Evolutionary conservation across 345 rosid genomes (phyloP).

Genomic region (Populus tremula): DNA sequence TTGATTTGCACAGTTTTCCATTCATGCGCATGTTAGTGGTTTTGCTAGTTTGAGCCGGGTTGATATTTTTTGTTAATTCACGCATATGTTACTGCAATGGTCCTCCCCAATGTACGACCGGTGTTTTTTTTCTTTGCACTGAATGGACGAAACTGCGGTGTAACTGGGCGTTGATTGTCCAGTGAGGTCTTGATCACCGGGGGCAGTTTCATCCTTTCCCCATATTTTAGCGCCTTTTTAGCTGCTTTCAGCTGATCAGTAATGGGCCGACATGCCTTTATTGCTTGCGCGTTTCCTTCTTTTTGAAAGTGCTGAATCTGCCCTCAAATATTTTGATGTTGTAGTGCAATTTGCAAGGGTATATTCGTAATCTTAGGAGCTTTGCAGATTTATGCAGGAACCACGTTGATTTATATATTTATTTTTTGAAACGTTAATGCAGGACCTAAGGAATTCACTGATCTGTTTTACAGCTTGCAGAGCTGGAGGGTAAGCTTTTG

Average conservation of each 20-base stretch:
- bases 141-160: background rate
- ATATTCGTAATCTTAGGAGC: background rate
- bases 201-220: background rate
- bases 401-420: background rate
- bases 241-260: background rate
- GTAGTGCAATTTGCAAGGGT: background rate
- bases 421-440: conserved; percentile 4
- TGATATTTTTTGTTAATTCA: background rate
- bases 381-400: background rate
- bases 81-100: background rate
- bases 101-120: background rate
- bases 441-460: conserved; percentile 86
- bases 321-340: background rate
- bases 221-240: background rate
- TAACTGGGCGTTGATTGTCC: background rate
- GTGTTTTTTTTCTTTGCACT: background rate
- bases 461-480: conserved; percentile 89
- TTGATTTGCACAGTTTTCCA: background rate
- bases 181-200: background rate
- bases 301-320: background rate
- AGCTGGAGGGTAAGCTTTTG: conserved; percentile 73
- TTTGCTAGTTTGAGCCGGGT: background rate
- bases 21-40: background rate
- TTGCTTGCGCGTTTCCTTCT: background rate
- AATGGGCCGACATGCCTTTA: too few species aligned